A percentile compares a stretch with the other conserved stretches of the same genome.
phyloP scores from a whole-genome alignment of 1,139 yeast genomes.

The Debaryomyces nepalensis region DNA sequence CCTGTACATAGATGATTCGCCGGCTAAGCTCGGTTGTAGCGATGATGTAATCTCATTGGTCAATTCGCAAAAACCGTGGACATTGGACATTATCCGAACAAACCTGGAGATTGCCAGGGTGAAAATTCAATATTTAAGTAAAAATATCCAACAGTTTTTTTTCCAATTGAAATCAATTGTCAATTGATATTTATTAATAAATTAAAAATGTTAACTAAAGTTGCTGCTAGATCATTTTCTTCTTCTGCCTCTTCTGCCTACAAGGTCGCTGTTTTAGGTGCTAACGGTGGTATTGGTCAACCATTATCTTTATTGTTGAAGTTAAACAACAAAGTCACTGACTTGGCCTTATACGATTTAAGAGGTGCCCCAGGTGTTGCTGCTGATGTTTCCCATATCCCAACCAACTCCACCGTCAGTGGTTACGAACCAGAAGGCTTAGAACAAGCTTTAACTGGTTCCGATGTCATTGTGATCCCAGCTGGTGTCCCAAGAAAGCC shows the following conservation, averaged over 20 bases:
- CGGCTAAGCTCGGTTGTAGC: conserved; percentile 7
- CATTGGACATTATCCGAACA: conserved; percentile 10
- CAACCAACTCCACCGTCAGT: conserved; percentile 73
- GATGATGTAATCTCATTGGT: conserved; percentile 11
- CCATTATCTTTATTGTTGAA: conserved; percentile 86
- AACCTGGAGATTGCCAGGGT: conserved; percentile 16
- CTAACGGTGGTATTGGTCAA: conserved; percentile 93
- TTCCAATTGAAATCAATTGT: conserved; percentile 1
- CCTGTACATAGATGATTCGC: conserved; percentile 1
- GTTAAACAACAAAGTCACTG: conserved; percentile 60
- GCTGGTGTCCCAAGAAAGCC: conserved; percentile 99
- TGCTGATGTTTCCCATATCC: conserved; percentile 87
- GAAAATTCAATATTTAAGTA: conserved; percentile 9
- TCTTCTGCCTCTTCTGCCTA: conserved; percentile 63
- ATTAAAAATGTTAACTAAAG: conserved; percentile 47
- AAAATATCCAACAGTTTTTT: neutral
- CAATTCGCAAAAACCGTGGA: conserved; percentile 9
- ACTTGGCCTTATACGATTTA: conserved; percentile 83
- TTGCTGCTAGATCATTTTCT: conserved; percentile 70
- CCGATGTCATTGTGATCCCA: conserved; percentile 85
- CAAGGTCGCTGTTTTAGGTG: conserved; percentile 78
- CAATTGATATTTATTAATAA: conserved; percentile 4
- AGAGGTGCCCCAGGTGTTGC: conserved; percentile 93
- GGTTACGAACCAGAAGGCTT: conserved; percentile 70
- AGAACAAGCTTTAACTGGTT: conserved; percentile 65